Conservation (phyloP, 2,329 filamentous ascomycete genomes). For the Botrytis hyacinthi region DNA sequence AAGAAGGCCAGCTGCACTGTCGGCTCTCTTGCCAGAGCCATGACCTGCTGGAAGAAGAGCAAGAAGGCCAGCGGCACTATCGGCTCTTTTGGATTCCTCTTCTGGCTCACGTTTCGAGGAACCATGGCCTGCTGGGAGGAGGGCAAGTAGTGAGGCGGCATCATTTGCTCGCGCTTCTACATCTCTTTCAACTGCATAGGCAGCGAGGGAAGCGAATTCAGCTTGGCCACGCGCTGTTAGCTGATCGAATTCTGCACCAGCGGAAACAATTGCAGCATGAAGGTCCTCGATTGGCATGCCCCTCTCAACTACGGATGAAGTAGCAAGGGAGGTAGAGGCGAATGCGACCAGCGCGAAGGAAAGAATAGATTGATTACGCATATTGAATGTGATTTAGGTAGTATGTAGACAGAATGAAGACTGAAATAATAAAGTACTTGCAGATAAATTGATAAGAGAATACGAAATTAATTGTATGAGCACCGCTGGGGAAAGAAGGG, state of each 20-base stretch:
- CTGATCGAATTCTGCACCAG: slow-evolving; percentile 5
- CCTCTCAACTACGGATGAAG: background rate
- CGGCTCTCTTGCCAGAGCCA: background rate
- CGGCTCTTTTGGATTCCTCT: background rate
- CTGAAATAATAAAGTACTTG: background rate
- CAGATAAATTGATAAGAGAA: background rate
- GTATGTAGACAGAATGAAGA: background rate
- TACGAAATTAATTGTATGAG: slow-evolving; percentile 1
- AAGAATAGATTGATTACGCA: slow-evolving; percentile 17
- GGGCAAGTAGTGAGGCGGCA: background rate
- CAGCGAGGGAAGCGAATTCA: slow-evolving; percentile 6
- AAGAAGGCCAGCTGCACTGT: background rate
- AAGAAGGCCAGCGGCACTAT: background rate
- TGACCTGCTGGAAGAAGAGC: background rate
- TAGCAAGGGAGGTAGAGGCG: slow-evolving; percentile 10
- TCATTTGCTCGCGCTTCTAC: background rate
- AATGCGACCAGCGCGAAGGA: slow-evolving; percentile 22
- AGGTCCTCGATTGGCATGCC: slow-evolving; percentile 13
- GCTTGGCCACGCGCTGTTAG: slow-evolving; percentile 10
- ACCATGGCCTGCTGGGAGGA: background rate
- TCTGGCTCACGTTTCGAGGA: background rate
- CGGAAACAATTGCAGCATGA: slow-evolving; percentile 10
- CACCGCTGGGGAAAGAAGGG: background rate
- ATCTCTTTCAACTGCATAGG: background rate
- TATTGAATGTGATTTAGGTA: slow-evolving; percentile 3